A percentile compares a stretch with the other conserved stretches of the same genome.
Conservation (phyloP, 768 basidiomycete species). For the Tricholoma hemisulphureum region DNA sequence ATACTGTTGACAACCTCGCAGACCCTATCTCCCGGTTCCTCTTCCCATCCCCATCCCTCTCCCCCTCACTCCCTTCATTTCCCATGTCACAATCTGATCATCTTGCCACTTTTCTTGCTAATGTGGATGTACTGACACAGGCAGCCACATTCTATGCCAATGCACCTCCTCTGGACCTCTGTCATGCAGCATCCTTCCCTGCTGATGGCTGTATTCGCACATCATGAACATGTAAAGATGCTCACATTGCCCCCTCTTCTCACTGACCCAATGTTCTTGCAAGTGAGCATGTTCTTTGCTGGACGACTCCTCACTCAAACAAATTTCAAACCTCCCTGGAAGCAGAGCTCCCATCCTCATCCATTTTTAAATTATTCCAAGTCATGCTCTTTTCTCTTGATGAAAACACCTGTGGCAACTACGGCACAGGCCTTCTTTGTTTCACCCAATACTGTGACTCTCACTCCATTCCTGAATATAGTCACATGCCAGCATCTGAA, state of each 20-base stretch:
- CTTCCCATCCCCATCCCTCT: not conserved
- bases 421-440: too few species aligned
- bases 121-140: not conserved
- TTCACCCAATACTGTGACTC: too few species aligned
- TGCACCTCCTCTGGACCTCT: not conserved
- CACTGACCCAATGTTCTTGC: constrained; percentile 17
- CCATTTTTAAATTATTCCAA: too few species aligned
- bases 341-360: too few species aligned
- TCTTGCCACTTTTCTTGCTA: not conserved
- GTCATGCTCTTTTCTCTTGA: too few species aligned
- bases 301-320: constrained; percentile 16
- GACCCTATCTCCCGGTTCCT: constrained; percentile 26
- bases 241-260: constrained; percentile 3
- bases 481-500: too few species aligned
- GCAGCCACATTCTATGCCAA: not conserved
- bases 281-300: constrained; percentile 8
- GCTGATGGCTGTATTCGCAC: constrained; percentile 5
- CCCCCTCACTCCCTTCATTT: not conserved
- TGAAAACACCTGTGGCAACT: too few species aligned
- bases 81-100: not conserved
- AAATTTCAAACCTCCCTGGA: not conserved
- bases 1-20: constrained; percentile 28
- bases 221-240: not conserved
- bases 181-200: not conserved
- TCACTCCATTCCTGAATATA: too few species aligned